Percentiles rank a stretch among this genome's conserved stretches.
phyloP scores from a whole-genome alignment of 2,329 filamentous ascomycete species.

The Mycosphaerella sp. region DNA sequence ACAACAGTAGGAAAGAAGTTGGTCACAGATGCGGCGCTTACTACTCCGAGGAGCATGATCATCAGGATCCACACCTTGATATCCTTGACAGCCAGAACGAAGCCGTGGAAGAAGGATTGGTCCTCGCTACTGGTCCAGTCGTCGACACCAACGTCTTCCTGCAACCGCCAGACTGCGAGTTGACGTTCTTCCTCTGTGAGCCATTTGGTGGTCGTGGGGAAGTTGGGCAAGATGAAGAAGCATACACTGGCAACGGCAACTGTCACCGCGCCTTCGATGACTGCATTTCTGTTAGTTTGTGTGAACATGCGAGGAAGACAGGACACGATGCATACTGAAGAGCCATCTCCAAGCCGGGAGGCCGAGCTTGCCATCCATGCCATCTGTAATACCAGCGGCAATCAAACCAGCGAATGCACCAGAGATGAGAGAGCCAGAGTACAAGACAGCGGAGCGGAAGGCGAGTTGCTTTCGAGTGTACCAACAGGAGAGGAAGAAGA shows the following conservation, averaged over 20 bases:
- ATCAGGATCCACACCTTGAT: constrained; percentile 35
- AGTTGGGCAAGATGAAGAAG: constrained; percentile 36
- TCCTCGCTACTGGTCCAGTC: constrained; percentile 30
- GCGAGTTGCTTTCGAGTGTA: constrained; percentile 50
- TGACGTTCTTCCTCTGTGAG: constrained; percentile 30
- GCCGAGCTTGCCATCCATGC: constrained; percentile 33
- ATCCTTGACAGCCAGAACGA: constrained; percentile 31
- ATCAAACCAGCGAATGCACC: constrained; percentile 51
- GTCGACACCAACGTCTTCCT: constrained; percentile 33
- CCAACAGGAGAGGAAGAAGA: constrained; percentile 49
- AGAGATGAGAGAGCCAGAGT: constrained; percentile 46
- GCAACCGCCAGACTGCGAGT: constrained; percentile 30
- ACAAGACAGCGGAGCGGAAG: constrained; percentile 48
- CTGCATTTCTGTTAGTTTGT: constrained; percentile 14
- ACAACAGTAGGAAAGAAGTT: constrained; percentile 33
- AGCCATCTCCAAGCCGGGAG: constrained; percentile 34
- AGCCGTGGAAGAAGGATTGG: constrained; percentile 32
- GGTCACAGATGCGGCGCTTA: constrained; percentile 32
- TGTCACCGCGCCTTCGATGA: constrained; percentile 37
- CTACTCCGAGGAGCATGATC: constrained; percentile 35
- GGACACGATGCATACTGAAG: constrained; percentile 3
- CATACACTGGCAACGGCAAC: constrained; percentile 33
- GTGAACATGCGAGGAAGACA: not conserved
- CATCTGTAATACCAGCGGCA: constrained; percentile 46
- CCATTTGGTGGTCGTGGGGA: constrained; percentile 33